A percentile compares a stretch with the other conserved stretches of the same genome.
Evolutionary conservation across 1,139 yeast genomes (phyloP).

Genomic region (Saccharomyces hybrid): DNA sequence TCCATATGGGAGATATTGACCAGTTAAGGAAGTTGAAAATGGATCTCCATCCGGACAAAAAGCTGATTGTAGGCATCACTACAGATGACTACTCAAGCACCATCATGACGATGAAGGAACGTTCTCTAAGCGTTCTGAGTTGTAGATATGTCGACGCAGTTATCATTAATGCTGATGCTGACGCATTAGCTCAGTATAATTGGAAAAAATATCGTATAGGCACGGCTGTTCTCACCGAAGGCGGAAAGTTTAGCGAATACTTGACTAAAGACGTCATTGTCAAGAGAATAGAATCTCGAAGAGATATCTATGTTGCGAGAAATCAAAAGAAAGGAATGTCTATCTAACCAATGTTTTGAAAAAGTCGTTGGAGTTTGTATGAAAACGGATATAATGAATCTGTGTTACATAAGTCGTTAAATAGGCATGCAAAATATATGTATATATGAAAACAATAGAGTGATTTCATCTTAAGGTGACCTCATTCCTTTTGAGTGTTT

Average conservation of each 20-base stretch:
- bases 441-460: too few species aligned
- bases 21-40: conserved; percentile 33
- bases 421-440: too few species aligned
- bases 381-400: too few species aligned
- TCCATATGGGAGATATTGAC: conserved; percentile 68
- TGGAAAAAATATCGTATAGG: conserved; percentile 7
- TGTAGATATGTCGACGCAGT: conserved; percentile 79
- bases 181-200: conserved; percentile 1
- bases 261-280: conserved; percentile 30
- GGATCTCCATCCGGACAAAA: conserved; percentile 30
- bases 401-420: too few species aligned
- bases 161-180: conserved; percentile 23
- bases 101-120: conserved; percentile 79
- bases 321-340: too few species aligned
- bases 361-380: too few species aligned
- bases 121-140: conserved; percentile 81
- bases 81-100: conserved; percentile 65
- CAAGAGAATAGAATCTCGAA: conserved; percentile 27
- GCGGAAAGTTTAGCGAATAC: conserved; percentile 27
- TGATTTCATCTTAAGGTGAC: too few species aligned
- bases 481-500: too few species aligned
- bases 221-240: conserved; percentile 11
- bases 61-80: conserved; percentile 61
- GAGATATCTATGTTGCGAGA: conserved; percentile 10
- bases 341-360: too few species aligned